Percentiles rank a stretch among this genome's conserved stretches.
phyloP scores from a whole-genome alignment of 495 filamentous ascomycete species.

The Penicillium cosmopolitanum region DNA sequence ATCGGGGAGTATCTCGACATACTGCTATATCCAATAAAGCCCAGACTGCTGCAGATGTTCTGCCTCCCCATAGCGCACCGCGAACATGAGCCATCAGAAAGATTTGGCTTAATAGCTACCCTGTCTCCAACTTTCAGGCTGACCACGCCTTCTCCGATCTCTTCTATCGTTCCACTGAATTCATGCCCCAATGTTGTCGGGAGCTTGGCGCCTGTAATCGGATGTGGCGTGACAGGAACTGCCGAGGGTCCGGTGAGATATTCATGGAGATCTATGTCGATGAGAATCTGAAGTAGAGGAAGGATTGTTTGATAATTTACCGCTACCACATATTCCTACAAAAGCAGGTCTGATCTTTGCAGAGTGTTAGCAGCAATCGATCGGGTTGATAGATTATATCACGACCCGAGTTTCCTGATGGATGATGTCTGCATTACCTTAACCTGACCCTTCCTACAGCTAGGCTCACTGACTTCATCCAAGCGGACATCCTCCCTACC shows the following conservation, averaged over 20 bases:
- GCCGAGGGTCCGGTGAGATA: slow-evolving; percentile 59
- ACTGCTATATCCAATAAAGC: slow-evolving; percentile 64
- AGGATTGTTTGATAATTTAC: slow-evolving; percentile 14
- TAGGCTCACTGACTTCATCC: slow-evolving; percentile 44
- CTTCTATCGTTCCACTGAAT: slow-evolving; percentile 61
- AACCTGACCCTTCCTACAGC: slow-evolving; percentile 42
- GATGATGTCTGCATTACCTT: slow-evolving; percentile 34
- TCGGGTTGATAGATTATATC: background rate
- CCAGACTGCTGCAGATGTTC: slow-evolving; percentile 61
- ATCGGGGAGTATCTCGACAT: slow-evolving; percentile 12
- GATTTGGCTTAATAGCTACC: slow-evolving; percentile 62
- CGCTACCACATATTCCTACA: slow-evolving; percentile 42
- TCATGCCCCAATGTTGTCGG: slow-evolving; percentile 67
- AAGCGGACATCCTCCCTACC: slow-evolving; percentile 44
- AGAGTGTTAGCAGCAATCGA: slow-evolving; percentile 3
- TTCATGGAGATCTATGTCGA: slow-evolving; percentile 58
- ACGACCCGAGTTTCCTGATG: background rate
- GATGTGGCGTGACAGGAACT: slow-evolving; percentile 60
- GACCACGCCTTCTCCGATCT: slow-evolving; percentile 57
- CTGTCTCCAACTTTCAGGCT: slow-evolving; percentile 55
- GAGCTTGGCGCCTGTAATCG: slow-evolving; percentile 57
- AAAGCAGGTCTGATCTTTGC: slow-evolving; percentile 38
- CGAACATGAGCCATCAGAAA: slow-evolving; percentile 59
- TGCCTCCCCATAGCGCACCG: slow-evolving; percentile 53
- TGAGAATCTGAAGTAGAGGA: background rate